These are phyloP conservation scores for Hordeum vulgare DNA, from an alignment of 176 grass and related monocot genomes.

Conservation along the genomic window DNA sequence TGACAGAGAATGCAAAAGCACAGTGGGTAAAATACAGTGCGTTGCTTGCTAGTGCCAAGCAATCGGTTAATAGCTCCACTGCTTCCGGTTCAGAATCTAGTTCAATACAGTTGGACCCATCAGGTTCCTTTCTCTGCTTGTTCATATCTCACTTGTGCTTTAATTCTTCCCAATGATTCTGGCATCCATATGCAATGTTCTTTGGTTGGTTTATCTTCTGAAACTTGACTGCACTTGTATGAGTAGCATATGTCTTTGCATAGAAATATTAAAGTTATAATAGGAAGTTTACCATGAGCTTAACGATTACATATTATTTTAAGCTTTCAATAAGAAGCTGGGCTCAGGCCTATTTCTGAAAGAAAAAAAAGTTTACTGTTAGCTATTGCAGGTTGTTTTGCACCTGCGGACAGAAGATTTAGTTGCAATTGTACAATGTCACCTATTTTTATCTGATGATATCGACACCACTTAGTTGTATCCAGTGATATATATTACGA, in stretches of 20 bases:
- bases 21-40: constrained; percentile 74
- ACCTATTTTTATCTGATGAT: neutral
- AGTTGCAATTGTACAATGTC: neutral
- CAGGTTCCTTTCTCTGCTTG: constrained; percentile 28
- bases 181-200: neutral
- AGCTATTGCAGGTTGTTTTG: neutral
- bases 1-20: constrained; percentile 75
- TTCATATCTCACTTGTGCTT: constrained; percentile 9
- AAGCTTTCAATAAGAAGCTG: neutral
- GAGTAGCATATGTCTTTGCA: neutral
- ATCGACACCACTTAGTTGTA: neutral
- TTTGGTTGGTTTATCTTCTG: neutral
- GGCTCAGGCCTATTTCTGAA: neutral
- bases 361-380: neutral
- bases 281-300: neutral
- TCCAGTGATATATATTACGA: neutral
- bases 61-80: neutral
- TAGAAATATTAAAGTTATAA: neutral
- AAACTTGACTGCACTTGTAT: neutral
- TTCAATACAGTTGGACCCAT: constrained; percentile 21
- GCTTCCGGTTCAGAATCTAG: constrained; percentile 30
- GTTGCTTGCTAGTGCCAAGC: constrained; percentile 58
- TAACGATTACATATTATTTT: neutral
- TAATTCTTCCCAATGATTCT: neutral
- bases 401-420: neutral